A percentile compares a stretch with the other conserved stretches of the same genome.
Conservation (phyloP, 148 eudicot genomes). For the Silene latifolia region DNA sequence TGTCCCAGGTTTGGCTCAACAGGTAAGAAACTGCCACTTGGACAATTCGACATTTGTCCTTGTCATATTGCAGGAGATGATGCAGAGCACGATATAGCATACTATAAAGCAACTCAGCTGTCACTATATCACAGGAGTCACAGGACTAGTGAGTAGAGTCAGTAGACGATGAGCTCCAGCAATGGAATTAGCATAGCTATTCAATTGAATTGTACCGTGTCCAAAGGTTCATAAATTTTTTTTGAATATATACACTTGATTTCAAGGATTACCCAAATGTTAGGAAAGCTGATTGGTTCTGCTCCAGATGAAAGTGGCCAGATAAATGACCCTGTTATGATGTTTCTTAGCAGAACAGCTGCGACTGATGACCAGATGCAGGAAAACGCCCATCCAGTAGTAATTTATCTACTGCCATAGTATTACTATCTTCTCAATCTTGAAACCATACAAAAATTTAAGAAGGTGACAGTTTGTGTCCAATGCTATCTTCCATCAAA, state of each 20-base stretch:
- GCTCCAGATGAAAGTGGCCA: background rate
- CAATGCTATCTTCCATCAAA: background rate
- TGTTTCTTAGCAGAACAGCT: background rate
- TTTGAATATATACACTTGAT: background rate
- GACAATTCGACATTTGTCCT: slow-evolving; percentile 1
- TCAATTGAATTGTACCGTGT: background rate
- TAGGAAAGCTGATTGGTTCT: background rate
- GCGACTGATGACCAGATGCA: background rate
- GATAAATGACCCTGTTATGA: background rate
- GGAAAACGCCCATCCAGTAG: background rate
- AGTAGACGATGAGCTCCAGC: background rate
- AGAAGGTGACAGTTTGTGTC: background rate
- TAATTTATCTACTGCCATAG: background rate
- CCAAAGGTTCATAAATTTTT: background rate
- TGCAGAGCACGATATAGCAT: too few relatives aligned
- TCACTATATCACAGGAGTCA: background rate
- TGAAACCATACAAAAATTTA: background rate
- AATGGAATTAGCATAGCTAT: slow-evolving; percentile 10
- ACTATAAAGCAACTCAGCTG: background rate
- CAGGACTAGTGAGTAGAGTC: background rate
- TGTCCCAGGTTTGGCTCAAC: background rate
- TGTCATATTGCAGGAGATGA: background rate
- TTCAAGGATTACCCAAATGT: background rate
- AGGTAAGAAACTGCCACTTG: background rate
- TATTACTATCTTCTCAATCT: background rate